Evolutionary conservation across 441 rosid species (phyloP).

Genomic region (Lepidium campestre): DNA sequence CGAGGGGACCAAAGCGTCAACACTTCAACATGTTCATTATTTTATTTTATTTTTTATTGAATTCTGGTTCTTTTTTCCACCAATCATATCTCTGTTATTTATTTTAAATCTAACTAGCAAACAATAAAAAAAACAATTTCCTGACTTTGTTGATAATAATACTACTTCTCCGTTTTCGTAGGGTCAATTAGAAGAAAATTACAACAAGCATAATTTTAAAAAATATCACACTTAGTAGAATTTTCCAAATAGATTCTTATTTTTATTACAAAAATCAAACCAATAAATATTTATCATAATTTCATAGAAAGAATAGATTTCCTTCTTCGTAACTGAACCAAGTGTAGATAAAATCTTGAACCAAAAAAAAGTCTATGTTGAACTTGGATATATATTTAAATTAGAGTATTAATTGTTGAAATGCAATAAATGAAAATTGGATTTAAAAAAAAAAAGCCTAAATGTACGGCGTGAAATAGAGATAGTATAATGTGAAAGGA

Average conservation of each 20-base stretch:
- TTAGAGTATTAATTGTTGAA: conserved; percentile 5
- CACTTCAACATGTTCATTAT: conserved; percentile 33
- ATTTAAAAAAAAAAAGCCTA: conserved; percentile 27
- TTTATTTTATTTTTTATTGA: conserved; percentile 1
- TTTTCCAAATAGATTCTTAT: background rate
- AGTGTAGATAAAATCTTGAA: too few relatives aligned
- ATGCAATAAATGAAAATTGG: conserved; percentile 13
- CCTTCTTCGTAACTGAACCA: background rate
- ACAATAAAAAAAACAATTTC: background rate
- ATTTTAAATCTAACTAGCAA: conserved; percentile 2
- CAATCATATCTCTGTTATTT: conserved; percentile 17
- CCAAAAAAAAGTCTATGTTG: too few relatives aligned
- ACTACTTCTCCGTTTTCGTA: conserved; percentile 7
- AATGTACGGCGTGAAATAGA: conserved; percentile 35
- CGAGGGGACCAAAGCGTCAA: conserved; percentile 54
- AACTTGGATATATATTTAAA: conserved; percentile 2
- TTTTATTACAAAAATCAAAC: background rate
- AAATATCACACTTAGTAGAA: background rate
- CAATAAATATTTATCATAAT: background rate
- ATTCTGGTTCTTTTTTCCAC: conserved; percentile 16
- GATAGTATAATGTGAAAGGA: conserved; percentile 20
- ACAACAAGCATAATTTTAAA: background rate
- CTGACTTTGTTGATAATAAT: conserved; percentile 21
- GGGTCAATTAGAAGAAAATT: background rate
- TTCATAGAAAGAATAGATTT: background rate